phyloP scores from a whole-genome alignment of 768 basidiomycete genomes.

The Lactarius hatsudake region DNA sequence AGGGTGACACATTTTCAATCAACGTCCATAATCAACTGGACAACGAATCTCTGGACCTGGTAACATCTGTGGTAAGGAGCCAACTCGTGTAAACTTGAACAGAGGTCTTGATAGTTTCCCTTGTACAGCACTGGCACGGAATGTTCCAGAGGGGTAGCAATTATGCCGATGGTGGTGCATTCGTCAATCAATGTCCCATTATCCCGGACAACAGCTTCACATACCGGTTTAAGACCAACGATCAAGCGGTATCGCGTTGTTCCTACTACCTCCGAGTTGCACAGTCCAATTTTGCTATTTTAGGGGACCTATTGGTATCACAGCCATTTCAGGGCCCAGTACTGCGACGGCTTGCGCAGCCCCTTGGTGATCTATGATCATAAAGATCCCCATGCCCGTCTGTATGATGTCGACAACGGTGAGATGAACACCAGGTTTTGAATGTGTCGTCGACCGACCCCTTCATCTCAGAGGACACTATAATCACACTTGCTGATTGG shows the following conservation, averaged over 20 bases:
- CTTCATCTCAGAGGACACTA: slow-evolving; percentile 22
- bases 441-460: neutral
- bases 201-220: slow-evolving; percentile 39
- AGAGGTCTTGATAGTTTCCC: neutral
- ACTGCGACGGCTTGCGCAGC: slow-evolving; percentile 36
- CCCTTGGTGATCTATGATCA: slow-evolving; percentile 32
- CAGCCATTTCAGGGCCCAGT: slow-evolving; percentile 38
- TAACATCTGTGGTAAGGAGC: slow-evolving; percentile 45
- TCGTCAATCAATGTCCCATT: slow-evolving; percentile 48
- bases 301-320: slow-evolving; percentile 38
- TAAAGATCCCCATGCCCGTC: slow-evolving; percentile 27
- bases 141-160: slow-evolving; percentile 42
- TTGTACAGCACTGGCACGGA: slow-evolving; percentile 55
- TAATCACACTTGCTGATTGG: slow-evolving; percentile 32
- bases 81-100: neutral
- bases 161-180: slow-evolving; percentile 44
- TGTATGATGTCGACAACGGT: slow-evolving; percentile 33
- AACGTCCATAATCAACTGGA: slow-evolving; percentile 44
- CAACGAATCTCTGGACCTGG: slow-evolving; percentile 44
- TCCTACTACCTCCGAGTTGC: too few species aligned
- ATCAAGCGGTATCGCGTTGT: slow-evolving; percentile 34
- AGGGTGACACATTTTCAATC: slow-evolving; percentile 40
- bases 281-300: too few species aligned
- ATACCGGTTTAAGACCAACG: slow-evolving; percentile 38
- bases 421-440: neutral